These are phyloP conservation scores for Coemansia sp. DNA, from an alignment of 192 early-diverging fungal genomes.

Conservation along the genomic window DNA sequence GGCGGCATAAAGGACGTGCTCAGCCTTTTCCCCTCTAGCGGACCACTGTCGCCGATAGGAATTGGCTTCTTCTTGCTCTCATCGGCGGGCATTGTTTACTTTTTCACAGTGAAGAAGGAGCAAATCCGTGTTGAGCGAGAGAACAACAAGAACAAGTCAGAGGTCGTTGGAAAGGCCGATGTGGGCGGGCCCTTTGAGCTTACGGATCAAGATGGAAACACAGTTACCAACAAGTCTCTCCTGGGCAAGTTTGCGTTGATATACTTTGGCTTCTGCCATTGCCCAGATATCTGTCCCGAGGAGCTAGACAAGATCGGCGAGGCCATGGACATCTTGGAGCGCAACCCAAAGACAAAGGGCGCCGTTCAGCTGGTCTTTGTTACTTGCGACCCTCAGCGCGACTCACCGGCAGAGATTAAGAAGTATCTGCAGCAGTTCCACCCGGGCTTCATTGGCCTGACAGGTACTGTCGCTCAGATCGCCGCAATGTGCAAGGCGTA, in stretches of 20 bases:
- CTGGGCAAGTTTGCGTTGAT: constrained; percentile 83
- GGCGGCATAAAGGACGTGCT: constrained; percentile 14
- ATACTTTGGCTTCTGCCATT: constrained; percentile 99
- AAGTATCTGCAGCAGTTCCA: constrained; percentile 89
- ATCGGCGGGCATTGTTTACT: constrained; percentile 59
- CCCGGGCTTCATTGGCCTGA: constrained; percentile 88
- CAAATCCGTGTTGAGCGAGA: constrained; percentile 42
- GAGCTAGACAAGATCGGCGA: constrained; percentile 97
- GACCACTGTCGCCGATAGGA: constrained; percentile 48
- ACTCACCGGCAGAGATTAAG: constrained; percentile 76
- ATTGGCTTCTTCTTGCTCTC: constrained; percentile 58
- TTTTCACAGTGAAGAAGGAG: constrained; percentile 66
- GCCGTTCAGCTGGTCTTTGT: constrained; percentile 88
- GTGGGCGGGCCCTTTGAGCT: constrained; percentile 90
- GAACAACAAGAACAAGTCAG: constrained; percentile 13
- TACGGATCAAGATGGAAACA: constrained; percentile 74
- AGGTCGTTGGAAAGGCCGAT: constrained; percentile 81
- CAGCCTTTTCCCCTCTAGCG: constrained; percentile 25
- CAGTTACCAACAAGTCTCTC: constrained; percentile 73
- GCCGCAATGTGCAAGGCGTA: constrained; percentile 82
- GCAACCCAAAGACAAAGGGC: constrained; percentile 52
- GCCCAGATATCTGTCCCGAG: constrained; percentile 98
- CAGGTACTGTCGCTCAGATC: constrained; percentile 82
- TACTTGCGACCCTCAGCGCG: constrained; percentile 94
- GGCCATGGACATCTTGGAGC: constrained; percentile 68